These are phyloP conservation scores for Puccinia triticina DNA, from an alignment of 1,284 basidiomycete species.

Conservation along the genomic window DNA sequence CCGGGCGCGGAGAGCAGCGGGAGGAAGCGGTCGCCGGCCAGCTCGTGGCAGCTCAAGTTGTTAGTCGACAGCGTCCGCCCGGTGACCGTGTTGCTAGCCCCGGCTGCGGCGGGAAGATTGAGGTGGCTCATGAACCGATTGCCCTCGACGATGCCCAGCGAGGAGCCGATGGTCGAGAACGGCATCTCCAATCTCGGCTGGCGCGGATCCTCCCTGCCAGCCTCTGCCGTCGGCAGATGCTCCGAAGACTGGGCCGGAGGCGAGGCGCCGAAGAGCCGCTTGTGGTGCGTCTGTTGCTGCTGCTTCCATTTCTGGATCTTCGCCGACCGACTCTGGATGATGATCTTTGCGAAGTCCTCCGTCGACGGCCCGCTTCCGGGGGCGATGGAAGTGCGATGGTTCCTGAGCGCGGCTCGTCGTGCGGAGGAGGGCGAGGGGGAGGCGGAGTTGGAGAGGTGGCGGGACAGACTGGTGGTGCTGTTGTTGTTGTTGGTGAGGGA, in stretches of 20 bases:
- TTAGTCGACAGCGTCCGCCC: constrained; percentile 16
- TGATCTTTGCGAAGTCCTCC: constrained; percentile 66
- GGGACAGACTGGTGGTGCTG: constrained; percentile 15
- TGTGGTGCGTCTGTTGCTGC: constrained; percentile 37
- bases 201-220: too few relatives aligned
- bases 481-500: too few relatives aligned
- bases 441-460: constrained; percentile 39
- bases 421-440: too few relatives aligned
- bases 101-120: not conserved
- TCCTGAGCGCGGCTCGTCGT: constrained; percentile 32
- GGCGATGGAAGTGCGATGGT: constrained; percentile 49
- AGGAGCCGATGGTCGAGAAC: constrained; percentile 2
- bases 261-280: not conserved
- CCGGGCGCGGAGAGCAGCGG: too few relatives aligned
- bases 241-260: too few relatives aligned
- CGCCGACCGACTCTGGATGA: constrained; percentile 65
- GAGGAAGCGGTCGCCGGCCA: constrained; percentile 27
- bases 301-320: constrained; percentile 65
- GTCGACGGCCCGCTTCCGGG: constrained; percentile 56
- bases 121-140: constrained; percentile 16
- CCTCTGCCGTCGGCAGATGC: too few relatives aligned
- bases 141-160: constrained; percentile 32
- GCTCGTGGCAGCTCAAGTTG: not conserved
- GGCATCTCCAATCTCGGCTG: not conserved
- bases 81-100: constrained; percentile 5